Percentiles rank a stretch among this genome's conserved stretches.
phyloP scores from a whole-genome alignment of 768 basidiomycete genomes.

The Austroboletus eburneus region DNA sequence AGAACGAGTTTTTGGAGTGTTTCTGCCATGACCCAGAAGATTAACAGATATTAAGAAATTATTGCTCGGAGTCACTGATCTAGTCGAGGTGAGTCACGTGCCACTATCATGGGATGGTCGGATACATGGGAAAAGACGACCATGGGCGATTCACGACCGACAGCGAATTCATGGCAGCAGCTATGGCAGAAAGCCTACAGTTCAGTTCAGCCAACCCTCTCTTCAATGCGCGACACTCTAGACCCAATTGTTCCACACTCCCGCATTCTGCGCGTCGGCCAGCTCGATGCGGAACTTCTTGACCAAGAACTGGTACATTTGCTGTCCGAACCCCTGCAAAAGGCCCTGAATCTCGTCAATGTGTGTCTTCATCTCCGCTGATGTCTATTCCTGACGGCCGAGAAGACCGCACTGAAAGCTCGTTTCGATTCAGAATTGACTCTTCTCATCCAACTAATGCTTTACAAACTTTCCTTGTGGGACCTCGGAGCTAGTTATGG shows the following conservation, averaged over 20 bases:
- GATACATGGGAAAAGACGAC: neutral
- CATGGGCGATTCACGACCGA: conserved; percentile 14
- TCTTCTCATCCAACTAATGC: conserved; percentile 61
- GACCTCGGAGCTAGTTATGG: conserved; percentile 78
- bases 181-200: conserved; percentile 65
- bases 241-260: conserved; percentile 29
- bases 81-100: conserved; percentile 6
- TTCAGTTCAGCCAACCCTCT: conserved; percentile 51
- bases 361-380: conserved; percentile 39
- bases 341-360: conserved; percentile 61
- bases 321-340: conserved; percentile 76
- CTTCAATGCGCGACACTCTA: conserved; percentile 43
- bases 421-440: conserved; percentile 72
- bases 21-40: conserved; percentile 56
- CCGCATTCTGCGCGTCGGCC: conserved; percentile 76
- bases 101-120: too few species aligned
- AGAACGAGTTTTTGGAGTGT: conserved; percentile 76
- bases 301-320: conserved; percentile 84
- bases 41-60: neutral
- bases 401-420: conserved; percentile 52
- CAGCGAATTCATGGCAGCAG: conserved; percentile 20
- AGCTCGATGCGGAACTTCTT: conserved; percentile 86
- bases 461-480: conserved; percentile 86
- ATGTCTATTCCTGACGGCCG: conserved; percentile 13
- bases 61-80: too few species aligned